Evolutionary conservation across 768 basidiomycete species (phyloP), one percentile per base, ranked within the genome.

Genomic region (Phanerochaete carnosa): DNA sequence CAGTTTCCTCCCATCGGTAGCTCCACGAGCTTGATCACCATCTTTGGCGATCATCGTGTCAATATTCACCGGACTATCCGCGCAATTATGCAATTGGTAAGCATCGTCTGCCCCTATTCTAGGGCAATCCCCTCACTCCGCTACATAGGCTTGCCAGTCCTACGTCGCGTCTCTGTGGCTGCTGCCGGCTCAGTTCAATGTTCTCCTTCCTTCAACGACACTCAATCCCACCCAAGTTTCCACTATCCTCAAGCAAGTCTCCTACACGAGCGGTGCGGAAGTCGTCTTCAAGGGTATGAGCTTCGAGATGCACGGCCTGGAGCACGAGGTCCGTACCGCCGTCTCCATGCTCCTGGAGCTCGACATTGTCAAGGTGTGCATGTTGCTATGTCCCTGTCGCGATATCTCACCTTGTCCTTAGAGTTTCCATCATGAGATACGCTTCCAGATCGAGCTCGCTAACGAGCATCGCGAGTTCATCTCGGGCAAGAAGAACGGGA

Each of bases 391-490:
- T 56, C 19, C 19, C 45, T 28, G 33, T 6, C n/a, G 3, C 33
- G 13, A 45, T 29, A 30, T 45, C 19, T 67, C 32, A 54, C 60
- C 55, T 33, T 47, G 52, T 1, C 6, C 43, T 2, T 65, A 95
- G 94, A 79, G 86, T 39, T 98, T 95, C 80, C 94, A 97, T 67
- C 95, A 95, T 69, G 96, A 99, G 76, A 94, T 98, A 64, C 90
- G 94, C 52, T 98, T 98, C 79, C 95, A 98, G 75, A 94, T 98
- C 57, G 97, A 99, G 75, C 84, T 98, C 5, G 90, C 95, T 45
- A 96, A 96, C 72, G 97, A 99, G 72, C 95, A 98, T 66, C 88
- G 95, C 61, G 96, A 99, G 67, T 99, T 98, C 76, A 97, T 99
- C 74, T 92, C 91, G 59, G 96, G 96, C 46, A 99, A 99, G 81